Evolutionary conservation across 306 rosid species (phyloP), one percentile per base, ranked within the genome.

Genomic region (Astragalus membranaceus): DNA sequence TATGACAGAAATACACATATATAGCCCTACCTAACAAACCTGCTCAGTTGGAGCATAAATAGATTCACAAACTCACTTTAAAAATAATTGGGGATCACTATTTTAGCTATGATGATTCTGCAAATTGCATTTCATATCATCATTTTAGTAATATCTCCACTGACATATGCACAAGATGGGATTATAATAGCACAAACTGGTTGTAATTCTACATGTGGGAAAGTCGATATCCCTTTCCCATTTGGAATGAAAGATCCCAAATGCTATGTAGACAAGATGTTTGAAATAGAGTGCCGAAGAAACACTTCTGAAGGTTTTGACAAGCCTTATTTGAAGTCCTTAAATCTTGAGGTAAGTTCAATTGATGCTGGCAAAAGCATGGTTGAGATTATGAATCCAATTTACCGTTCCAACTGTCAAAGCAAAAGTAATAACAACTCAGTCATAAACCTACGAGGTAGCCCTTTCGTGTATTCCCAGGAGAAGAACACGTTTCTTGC

Each of bases 161-260:
- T 55, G 8, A 53, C 48, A 39, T 29, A 36, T 4, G 64, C 51
- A 43, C 26, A 37, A 23, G 0, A 6, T 0, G 44, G 44, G 44
- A 10, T 6, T 13, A 43, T 37, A 12, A 43, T 37, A 12, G 70
- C 81, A n/a, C 70, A 49, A 53, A 26, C 41, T 16, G 58, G 37
- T 20, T 85, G 92, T 60, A 2, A 20, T 33, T 5, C 43, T 0
- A 8, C 1, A 0, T 87, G 92, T 33, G 88, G 86, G 17, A 0
- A 0, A 0, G 1, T 76, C 10, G 0, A 1, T 0, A 76, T 87
- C 50, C 67, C 85, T 4, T 77, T 41, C 36, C 89, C 92, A 1
- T 87, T 85, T 5, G 89, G 88, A 20, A 78, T 85, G 43, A 67
- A 63, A 0, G 11, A n/a, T 50, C 57, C 80, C 1, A 5, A 47